Evolutionary conservation across 345 rosid genomes (phyloP), one percentile per base, ranked within the genome.

Genomic region (Noccaea bulbosa): DNA sequence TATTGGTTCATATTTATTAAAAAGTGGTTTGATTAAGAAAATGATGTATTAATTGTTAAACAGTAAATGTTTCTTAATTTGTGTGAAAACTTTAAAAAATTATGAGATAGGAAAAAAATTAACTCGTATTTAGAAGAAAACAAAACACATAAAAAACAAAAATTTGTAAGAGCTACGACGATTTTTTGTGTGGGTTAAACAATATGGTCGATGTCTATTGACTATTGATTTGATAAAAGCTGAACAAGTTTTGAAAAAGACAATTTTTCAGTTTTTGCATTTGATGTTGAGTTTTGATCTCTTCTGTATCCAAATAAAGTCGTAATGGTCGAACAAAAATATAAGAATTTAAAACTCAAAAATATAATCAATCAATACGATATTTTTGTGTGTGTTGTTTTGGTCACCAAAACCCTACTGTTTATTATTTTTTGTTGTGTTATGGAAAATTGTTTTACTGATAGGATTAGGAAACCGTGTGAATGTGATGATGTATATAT

Each of bases 391-490:
- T 35, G 7, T 7, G 7, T 1, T n/a, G n/a, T n/a, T n/a, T 7
- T 8, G 16, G 50, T 7, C 27, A 54, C 7, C 41, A 7, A 34
- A 54, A 54, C 60, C 60, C 27, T 24, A 56, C 15, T 5, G 0
- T 7, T 38, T 9, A 9, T 24, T 51, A 20, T 49, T 45, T 61
- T 60, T 30, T 24, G 41, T 15, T 15, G 37, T 34, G 5, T 50
- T n/a, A 8, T 16, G 57, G 20, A 11, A 33, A 17, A 17, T n/a
- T 34, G 58, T 48, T 64, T 24, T 45, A 54, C 4, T 37, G 50
- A 49, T 54, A 46, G 40, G 43, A 46, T 55, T 73, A 65, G 65
- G 65, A 65, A 65, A 65, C 65, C 65, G 60, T 64, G 52, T 55
- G 69, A 2, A 22, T 22, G 24, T 27, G 30, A 27, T 27, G 30